phyloP scores from a whole-genome alignment of 2,329 filamentous ascomycete genomes.

The Phaeosphaeriaceae sp. region DNA sequence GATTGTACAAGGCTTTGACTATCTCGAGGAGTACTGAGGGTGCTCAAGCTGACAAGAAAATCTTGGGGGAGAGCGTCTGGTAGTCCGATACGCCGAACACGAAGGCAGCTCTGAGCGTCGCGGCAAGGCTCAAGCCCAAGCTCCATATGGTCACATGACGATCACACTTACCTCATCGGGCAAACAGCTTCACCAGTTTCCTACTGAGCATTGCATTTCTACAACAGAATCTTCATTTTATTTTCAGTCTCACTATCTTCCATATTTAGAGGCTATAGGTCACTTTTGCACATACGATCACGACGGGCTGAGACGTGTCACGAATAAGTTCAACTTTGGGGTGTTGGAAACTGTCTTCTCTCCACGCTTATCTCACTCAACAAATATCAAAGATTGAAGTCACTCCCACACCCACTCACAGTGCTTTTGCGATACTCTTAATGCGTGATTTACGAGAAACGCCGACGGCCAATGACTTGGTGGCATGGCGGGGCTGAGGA shows the following conservation, averaged over 20 bases:
- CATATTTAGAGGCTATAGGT: too few species aligned
- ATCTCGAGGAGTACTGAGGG: not conserved
- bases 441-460: constrained; percentile 31
- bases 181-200: not conserved
- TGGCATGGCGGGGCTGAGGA: constrained; percentile 30
- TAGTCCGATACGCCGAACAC: constrained; percentile 3
- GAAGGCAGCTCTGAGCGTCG: constrained; percentile 25
- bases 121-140: constrained; percentile 20
- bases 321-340: too few species aligned
- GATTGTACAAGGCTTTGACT: not conserved
- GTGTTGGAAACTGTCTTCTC: too few species aligned
- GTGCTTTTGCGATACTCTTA: constrained; percentile 31
- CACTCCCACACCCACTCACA: constrained; percentile 5
- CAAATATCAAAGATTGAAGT: not conserved
- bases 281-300: too few species aligned
- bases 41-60: not conserved
- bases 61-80: not conserved
- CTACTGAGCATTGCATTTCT: not conserved
- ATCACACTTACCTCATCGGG: not conserved
- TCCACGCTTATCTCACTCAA: constrained; percentile 1
- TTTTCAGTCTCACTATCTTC: too few species aligned
- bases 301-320: too few species aligned
- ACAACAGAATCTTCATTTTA: not conserved
- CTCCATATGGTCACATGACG: constrained; percentile 9
- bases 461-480: constrained; percentile 29